These are phyloP conservation scores for Sisymbrium irio DNA, from an alignment of 345 rosid species.

Conservation along the genomic window DNA sequence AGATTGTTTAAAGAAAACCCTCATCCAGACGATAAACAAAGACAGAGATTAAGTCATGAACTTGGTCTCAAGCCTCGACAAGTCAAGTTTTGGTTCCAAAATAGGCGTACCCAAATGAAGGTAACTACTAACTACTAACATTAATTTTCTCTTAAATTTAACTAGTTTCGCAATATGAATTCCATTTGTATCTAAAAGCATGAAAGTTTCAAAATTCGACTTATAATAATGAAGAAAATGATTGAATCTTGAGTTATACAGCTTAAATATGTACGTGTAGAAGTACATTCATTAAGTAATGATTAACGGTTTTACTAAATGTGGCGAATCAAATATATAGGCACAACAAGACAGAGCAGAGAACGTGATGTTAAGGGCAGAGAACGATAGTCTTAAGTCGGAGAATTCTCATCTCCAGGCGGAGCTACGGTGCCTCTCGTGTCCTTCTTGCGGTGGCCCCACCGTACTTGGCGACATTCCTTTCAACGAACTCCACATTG, in stretches of 20 bases:
- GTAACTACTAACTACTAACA: constrained; percentile 38
- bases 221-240: not conserved
- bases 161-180: no score
- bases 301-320: not conserved
- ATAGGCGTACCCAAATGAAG: constrained; percentile 97
- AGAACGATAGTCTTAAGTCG: constrained; percentile 66
- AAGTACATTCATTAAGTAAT: not conserved
- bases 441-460: constrained; percentile 80
- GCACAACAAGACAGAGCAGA: constrained; percentile 91
- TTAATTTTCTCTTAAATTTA: not conserved
- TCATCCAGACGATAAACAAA: constrained; percentile 96
- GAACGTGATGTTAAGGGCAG: constrained; percentile 70
- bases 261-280: not conserved
- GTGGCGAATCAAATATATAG: constrained; percentile 35
- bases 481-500: constrained; percentile 73
- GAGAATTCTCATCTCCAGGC: constrained; percentile 78
- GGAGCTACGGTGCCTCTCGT: constrained; percentile 60
- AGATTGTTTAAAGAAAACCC: constrained; percentile 92
- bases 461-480: constrained; percentile 63
- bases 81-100: constrained; percentile 99
- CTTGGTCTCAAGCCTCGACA: constrained; percentile 94
- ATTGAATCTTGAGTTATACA: not conserved
- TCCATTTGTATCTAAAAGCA: no score
- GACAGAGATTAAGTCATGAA: constrained; percentile 78
- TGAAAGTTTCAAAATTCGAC: not conserved